A percentile compares a stretch with the other conserved stretches of the same genome.
These are phyloP conservation scores for Sphagnum magellanicum DNA, from an alignment of 228 moss, liverwort and hornwort species.

Conservation along the genomic window DNA sequence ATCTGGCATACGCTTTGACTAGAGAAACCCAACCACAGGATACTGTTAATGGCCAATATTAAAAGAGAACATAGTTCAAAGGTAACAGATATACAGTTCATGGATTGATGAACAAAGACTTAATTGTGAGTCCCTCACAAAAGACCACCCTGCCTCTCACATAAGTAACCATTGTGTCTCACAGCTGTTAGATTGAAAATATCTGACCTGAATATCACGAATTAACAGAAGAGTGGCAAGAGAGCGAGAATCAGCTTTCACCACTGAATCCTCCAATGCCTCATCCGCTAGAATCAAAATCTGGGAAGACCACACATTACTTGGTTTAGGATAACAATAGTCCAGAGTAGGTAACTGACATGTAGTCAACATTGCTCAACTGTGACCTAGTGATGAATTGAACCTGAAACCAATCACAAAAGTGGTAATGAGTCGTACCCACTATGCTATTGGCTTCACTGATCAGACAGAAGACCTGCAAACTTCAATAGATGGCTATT, in stretches of 20 bases:
- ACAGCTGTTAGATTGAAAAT: not conserved
- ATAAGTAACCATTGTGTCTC: not conserved
- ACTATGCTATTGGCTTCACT: not conserved
- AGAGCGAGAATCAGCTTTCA: conserved; percentile 47
- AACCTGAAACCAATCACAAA: not conserved
- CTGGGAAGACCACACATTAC: conserved; percentile 5
- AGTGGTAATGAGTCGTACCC: not conserved
- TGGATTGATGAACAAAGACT: too few relatives aligned
- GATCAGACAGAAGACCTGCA: not conserved
- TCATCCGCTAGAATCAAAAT: conserved; percentile 56
- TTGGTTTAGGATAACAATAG: too few relatives aligned
- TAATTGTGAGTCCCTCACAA: too few relatives aligned
- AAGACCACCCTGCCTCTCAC: too few relatives aligned
- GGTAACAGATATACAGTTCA: too few relatives aligned
- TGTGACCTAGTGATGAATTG: not conserved
- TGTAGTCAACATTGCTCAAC: too few relatives aligned
- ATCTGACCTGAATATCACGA: conserved; percentile 43
- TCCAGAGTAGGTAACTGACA: too few relatives aligned
- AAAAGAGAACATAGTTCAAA: too few relatives aligned
- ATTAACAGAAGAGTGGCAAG: conserved; percentile 46
- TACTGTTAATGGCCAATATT: too few relatives aligned
- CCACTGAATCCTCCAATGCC: conserved; percentile 44
- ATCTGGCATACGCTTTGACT: conserved; percentile 39
- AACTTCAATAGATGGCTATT: not conserved
- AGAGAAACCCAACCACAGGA: not conserved